Evolutionary conservation across 2,329 filamentous ascomycete genomes (phyloP).

Genomic region (Harringtonia aguacate): DNA sequence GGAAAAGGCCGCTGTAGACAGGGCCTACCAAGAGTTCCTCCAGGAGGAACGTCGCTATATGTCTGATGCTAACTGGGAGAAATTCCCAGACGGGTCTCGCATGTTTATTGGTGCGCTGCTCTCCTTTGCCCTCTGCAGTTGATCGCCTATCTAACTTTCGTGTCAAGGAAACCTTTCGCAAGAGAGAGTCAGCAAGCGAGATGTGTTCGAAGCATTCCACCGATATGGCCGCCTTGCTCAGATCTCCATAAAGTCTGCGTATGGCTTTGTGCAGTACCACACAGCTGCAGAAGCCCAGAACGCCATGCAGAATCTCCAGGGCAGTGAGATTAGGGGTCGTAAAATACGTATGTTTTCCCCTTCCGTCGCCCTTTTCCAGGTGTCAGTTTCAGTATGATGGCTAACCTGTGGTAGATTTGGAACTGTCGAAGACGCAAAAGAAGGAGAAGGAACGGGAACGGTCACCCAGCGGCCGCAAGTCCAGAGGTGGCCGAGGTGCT

Average conservation of each 20-base stretch:
- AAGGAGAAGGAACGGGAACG: constrained; percentile 46
- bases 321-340: constrained; percentile 71
- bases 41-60: constrained; percentile 65
- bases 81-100: constrained; percentile 65
- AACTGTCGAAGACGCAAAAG: constrained; percentile 81
- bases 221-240: constrained; percentile 80
- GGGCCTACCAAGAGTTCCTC: constrained; percentile 62
- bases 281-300: constrained; percentile 61
- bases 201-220: constrained; percentile 87
- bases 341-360: constrained; percentile 69
- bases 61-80: constrained; percentile 69
- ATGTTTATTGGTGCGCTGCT: constrained; percentile 63
- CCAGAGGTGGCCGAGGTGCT: constrained; percentile 29
- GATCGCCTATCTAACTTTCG: constrained; percentile 12
- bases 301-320: constrained; percentile 71
- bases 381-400: not conserved
- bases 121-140: constrained; percentile 10
- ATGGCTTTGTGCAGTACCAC: constrained; percentile 93
- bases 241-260: constrained; percentile 92
- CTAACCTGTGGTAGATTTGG: constrained; percentile 54
- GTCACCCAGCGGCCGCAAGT: constrained; percentile 47
- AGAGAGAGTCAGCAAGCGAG: constrained; percentile 85
- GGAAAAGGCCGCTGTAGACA: constrained; percentile 24
- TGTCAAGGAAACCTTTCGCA: constrained; percentile 75
- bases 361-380: not conserved